Base-by-base conservation (phyloP, 345 rosid species). In the Bruguiera parviflora region DNA sequence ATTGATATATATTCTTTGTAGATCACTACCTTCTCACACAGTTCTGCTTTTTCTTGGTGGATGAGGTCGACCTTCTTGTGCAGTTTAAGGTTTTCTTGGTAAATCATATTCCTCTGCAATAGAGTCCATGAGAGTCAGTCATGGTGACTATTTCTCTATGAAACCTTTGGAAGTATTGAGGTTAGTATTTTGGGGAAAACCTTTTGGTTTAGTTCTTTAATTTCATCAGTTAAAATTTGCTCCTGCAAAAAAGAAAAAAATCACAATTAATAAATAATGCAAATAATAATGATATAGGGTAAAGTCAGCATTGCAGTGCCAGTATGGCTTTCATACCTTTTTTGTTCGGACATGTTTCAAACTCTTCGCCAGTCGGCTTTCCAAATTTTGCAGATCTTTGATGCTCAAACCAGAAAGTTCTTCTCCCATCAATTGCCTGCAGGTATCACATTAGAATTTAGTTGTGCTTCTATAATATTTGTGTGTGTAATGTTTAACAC, bases 401-500 rank as follows among this genome's bases (percentile, higher is more conserved):
- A 78, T 67, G 51, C 74, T 74, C 68, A 92, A 74, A 70, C 97
- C 92, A 46, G 92, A 82, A 63, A 92, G 86, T 68, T 84, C 88
- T 75, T 92, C 90, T 70, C 97, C 97, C 97, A 85, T 88, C 75
- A 92, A 58, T 72, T 88, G 77, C 80, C 97, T 92, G 78, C 71
- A 47, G 11, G 53, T 11, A 25, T 60, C 39, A 39, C 20, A 29
- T 39, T 0, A 52, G 29, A 4, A 64, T 20, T 59, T 27, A 19
- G 15, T 29, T 68, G 51, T 52, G 71, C 61, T 6, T 56, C 68
- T 69, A 18, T 19, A 49, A 22, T 49, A 32, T 35, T 25, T 33
- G 35, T 39, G 53, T n/a, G 28, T 21, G 24, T 53, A 16, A 52
- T 51, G 11, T 29, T 65, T 28, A 5, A 6, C 35, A 28, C 5